Conservation (phyloP, 345 rosid genomes). For the Luvunga scandens region DNA sequence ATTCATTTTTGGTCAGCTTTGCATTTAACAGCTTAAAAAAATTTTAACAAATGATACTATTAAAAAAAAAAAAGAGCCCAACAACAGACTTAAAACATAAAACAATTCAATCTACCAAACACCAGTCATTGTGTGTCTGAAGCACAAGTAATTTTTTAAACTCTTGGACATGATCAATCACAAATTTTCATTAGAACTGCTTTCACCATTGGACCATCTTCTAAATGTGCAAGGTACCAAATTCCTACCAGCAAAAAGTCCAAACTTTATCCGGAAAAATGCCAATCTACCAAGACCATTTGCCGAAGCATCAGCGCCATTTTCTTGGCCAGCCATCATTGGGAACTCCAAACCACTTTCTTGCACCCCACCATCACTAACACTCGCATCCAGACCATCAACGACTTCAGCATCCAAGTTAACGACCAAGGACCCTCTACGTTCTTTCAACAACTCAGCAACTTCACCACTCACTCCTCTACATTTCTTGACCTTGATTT, state of each 20-base stretch:
- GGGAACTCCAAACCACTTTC: conserved; percentile 44
- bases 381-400: conserved; percentile 33
- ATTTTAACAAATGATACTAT: neutral
- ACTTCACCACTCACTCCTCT: conserved; percentile 53
- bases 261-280: conserved; percentile 47
- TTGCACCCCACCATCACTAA: conserved; percentile 33
- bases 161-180: conserved; percentile 23
- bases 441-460: conserved; percentile 55
- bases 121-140: neutral
- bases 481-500: conserved; percentile 84
- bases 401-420: conserved; percentile 54
- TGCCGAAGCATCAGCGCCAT: conserved; percentile 31
- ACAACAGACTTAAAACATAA: neutral
- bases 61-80: neutral
- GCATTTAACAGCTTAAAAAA: neutral
- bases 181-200: conserved; percentile 27
- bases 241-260: conserved; percentile 53
- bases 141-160: conserved; percentile 16
- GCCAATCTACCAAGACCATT: conserved; percentile 51
- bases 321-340: conserved; percentile 25
- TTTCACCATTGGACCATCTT: conserved; percentile 50
- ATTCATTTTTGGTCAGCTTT: neutral
- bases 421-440: conserved; percentile 50
- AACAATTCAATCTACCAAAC: neutral
- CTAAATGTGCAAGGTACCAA: conserved; percentile 50